Evolutionary conservation across 1,284 basidiomycete species (phyloP).

Genomic region (Apiotrichum laibachii): DNA sequence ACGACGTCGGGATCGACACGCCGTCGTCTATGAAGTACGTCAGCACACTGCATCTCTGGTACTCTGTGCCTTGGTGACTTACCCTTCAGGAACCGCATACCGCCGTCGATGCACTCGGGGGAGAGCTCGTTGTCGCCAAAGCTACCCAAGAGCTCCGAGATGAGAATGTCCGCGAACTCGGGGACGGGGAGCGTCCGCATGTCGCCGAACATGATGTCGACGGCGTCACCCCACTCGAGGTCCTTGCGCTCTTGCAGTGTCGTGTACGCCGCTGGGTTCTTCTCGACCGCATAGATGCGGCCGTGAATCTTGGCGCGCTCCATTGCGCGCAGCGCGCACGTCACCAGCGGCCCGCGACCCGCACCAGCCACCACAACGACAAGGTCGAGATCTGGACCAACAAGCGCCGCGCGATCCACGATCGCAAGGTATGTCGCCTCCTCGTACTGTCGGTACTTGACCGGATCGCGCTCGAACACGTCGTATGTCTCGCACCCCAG

Average conservation of each 20-base stretch:
- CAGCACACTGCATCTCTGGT: neutral
- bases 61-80: conserved; percentile 37
- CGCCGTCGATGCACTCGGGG: conserved; percentile 97
- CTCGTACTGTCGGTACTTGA: conserved; percentile 95
- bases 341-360: conserved; percentile 90
- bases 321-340: conserved; percentile 75
- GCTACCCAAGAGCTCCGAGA: conserved; percentile 92
- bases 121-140: conserved; percentile 99
- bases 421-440: conserved; percentile 85
- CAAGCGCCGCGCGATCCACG: conserved; percentile 59
- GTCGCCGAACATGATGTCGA: conserved; percentile 84
- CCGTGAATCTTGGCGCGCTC: conserved; percentile 65
- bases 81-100: conserved; percentile 85
- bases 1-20: conserved; percentile 93
- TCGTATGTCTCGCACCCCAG: conserved; percentile 93
- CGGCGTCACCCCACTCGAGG: conserved; percentile 77
- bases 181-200: conserved; percentile 81
- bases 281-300: conserved; percentile 85
- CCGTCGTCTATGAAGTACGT: conserved; percentile 63
- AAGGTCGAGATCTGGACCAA: conserved; percentile 7
- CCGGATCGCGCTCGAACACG: conserved; percentile 94
- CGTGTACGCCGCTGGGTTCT: conserved; percentile 90
- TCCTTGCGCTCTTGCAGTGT: conserved; percentile 81
- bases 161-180: conserved; percentile 85
- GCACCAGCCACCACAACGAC: conserved; percentile 90